Percentiles rank a stretch among this genome's conserved stretches.
phyloP scores from a whole-genome alignment of 306 rosid genomes.

The Dryas alaskensis region DNA sequence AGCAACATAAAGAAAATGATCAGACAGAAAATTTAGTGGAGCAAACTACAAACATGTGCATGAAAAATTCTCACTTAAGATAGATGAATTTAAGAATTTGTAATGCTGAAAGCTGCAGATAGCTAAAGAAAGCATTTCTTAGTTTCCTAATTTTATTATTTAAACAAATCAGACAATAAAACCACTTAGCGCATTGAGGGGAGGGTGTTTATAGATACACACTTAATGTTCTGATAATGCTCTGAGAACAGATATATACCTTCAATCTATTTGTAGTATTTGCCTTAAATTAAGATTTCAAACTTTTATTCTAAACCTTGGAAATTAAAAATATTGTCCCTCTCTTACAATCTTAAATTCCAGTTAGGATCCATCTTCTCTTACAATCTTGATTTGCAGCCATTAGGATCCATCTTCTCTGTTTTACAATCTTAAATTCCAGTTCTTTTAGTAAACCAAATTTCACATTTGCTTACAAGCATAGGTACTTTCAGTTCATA shows the following conservation, averaged over 20 bases:
- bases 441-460: not conserved
- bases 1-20: slow-evolving; percentile 7
- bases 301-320: not conserved
- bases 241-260: not conserved
- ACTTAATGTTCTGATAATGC: not conserved
- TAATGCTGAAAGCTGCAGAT: not conserved
- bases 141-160: not conserved
- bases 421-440: not conserved
- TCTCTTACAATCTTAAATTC: not conserved
- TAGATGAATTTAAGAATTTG: not conserved
- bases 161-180: not conserved
- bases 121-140: not conserved
- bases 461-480: not conserved
- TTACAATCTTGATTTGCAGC: not conserved
- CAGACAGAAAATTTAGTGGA: not conserved
- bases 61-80: not conserved
- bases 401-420: not conserved
- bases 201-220: not conserved
- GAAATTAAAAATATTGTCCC: not conserved
- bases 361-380: not conserved
- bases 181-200: not conserved
- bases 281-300: not conserved
- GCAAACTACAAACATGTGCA: not conserved
- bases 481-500: not conserved
- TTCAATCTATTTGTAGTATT: not conserved